Conservation (phyloP, 2,329 filamentous ascomycete genomes). For the Aspergillus latus region DNA sequence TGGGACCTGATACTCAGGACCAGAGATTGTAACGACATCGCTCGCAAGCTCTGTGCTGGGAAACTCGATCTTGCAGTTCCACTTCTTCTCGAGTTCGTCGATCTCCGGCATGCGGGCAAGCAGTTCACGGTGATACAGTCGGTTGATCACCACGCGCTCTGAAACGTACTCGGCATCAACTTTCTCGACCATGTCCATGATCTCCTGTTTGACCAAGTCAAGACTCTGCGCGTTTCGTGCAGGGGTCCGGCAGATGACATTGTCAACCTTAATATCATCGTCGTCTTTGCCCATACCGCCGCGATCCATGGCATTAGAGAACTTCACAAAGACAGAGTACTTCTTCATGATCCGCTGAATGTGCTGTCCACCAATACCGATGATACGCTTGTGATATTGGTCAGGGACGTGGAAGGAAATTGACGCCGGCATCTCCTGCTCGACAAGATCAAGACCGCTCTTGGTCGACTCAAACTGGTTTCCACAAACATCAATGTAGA, state of each 20-base stretch:
- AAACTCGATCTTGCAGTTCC: slow-evolving; percentile 99
- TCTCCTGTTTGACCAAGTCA: slow-evolving; percentile 97
- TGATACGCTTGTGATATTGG: slow-evolving; percentile 99
- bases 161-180: slow-evolving; percentile 96
- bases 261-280: slow-evolving; percentile 97
- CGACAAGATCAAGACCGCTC: slow-evolving; percentile 85
- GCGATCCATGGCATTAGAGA: slow-evolving; percentile 98
- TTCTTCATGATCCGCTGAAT: slow-evolving; percentile 99
- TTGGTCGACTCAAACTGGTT: slow-evolving; percentile 92
- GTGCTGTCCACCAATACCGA: slow-evolving; percentile 95
- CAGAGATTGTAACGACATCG: slow-evolving; percentile 91
- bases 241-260: slow-evolving; percentile 96
- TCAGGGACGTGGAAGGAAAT: slow-evolving; percentile 99
- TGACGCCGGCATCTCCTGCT: slow-evolving; percentile 98
- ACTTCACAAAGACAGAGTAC: slow-evolving; percentile 99
- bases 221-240: slow-evolving; percentile 95
- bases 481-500: slow-evolving; percentile 97
- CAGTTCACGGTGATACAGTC: slow-evolving; percentile 91
- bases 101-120: slow-evolving; percentile 85
- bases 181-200: slow-evolving; percentile 98
- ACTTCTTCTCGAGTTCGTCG: slow-evolving; percentile 95
- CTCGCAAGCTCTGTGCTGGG: slow-evolving; percentile 96
- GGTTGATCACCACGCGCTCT: slow-evolving; percentile 89
- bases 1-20: slow-evolving; percentile 96
- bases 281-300: slow-evolving; percentile 92